Conservation (phyloP, 2,329 filamentous ascomycete species). For the Fusarium begoniae region DNA sequence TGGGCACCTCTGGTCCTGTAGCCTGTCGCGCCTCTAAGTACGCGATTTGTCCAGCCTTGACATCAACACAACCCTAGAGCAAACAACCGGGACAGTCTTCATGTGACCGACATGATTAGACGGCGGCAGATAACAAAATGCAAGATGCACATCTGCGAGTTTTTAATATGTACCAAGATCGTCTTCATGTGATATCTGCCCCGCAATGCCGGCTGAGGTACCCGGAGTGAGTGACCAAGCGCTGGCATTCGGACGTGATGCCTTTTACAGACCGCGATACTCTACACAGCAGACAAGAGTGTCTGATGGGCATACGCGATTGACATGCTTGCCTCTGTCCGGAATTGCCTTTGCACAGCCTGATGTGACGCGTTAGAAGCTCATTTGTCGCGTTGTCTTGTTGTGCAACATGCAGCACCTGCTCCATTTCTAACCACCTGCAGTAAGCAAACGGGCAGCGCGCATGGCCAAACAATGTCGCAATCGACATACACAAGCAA, state of each 20-base stretch:
- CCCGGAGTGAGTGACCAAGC: not conserved
- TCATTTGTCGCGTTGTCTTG: not conserved
- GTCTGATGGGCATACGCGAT: too few species aligned
- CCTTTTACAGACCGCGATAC: not conserved
- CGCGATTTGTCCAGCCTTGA: not conserved
- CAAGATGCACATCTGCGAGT: not conserved
- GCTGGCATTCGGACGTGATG: not conserved
- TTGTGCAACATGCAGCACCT: not conserved
- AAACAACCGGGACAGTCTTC: not conserved
- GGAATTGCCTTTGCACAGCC: not conserved
- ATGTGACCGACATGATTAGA: not conserved
- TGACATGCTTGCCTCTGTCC: too few species aligned
- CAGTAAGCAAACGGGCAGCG: not conserved
- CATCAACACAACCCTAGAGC: too few species aligned
- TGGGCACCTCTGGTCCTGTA: not conserved
- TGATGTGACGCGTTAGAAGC: not conserved
- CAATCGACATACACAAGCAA: not conserved
- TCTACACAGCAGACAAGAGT: not conserved
- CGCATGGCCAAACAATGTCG: not conserved
- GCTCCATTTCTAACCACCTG: not conserved
- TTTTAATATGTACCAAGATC: not conserved
- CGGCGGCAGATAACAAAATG: not conserved
- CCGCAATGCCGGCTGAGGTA: not conserved
- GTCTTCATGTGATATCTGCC: not conserved
- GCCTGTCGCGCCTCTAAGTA: not conserved